phyloP scores from a whole-genome alignment of 139 green algal species.

The Chlorella sp. region DNA sequence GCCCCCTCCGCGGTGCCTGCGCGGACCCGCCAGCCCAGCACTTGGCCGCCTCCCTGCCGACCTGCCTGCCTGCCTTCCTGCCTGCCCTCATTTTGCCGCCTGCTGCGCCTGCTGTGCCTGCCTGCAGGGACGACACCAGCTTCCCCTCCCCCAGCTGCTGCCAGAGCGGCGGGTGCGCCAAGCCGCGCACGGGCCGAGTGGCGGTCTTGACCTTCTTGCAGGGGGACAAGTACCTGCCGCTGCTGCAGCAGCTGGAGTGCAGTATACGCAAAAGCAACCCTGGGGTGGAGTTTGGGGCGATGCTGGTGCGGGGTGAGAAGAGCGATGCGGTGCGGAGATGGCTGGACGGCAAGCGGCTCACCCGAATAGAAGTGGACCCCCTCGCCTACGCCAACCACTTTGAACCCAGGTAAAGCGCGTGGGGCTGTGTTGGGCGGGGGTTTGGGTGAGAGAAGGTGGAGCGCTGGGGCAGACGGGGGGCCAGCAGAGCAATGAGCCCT shows the following conservation, averaged over 20 bases:
- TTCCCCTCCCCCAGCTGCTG: conserved; percentile 22
- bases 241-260: conserved; percentile 32
- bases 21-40: not conserved
- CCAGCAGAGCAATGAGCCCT: not conserved
- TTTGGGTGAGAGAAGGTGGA: not conserved
- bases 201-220: conserved; percentile 6
- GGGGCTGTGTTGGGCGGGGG: not conserved
- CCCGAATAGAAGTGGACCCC: not conserved
- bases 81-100: not conserved
- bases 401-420: not conserved
- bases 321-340: not conserved
- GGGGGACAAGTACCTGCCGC: not conserved
- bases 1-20: not conserved
- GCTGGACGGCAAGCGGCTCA: not conserved
- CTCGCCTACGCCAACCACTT: not conserved
- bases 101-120: too few species aligned
- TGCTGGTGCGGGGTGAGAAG: not conserved
- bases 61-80: too few species aligned
- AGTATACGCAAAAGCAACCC: conserved; percentile 6
- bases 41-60: not conserved
- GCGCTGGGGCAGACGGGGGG: not conserved
- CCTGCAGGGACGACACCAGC: not conserved
- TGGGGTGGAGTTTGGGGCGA: not conserved
- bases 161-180: not conserved
- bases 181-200: not conserved